Evolutionary conservation across 352 stramenopile species (phyloP), one percentile per base, ranked within the genome.

Genomic region (Pythium scleroteichum): DNA sequence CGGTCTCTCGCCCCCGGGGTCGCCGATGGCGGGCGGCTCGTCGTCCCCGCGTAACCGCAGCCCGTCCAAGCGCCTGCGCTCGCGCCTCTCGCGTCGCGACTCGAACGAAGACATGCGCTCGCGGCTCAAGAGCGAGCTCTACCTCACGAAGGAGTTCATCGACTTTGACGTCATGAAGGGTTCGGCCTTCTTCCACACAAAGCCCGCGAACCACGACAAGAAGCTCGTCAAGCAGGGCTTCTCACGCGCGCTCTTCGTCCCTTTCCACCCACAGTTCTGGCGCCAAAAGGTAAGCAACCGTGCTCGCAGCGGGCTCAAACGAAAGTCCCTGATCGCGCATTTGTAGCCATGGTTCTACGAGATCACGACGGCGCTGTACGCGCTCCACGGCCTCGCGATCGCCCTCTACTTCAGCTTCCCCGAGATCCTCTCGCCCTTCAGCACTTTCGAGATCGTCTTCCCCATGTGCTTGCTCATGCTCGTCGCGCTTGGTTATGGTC

Each of bases 111-210:
- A 72, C 19, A 50, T 72, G 45, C 75, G 74, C 51, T 55, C 74
- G 41, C 77, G 78, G 3, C 63, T 79, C 39, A 85, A 82, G 51
- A 78, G 65, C 59, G 79, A 90, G 49, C 75, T 85, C 41, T 74
- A 89, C 57, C 68, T 87, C 44, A 85, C 64, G 38, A 76, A 79
- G 41, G 85, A 94, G 49, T 78, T 94, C 47, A 92, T 94, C 45
- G 85, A 94, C 75, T 92, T 92, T 64, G 85, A 94, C 55, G 69
- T 92, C 44, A 92, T 94, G 54, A 94, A 94, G 79, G 85, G 83
- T 40, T 94, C 85, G 22, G 83, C 82, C 22, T 84, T 92, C 26
- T 94, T 94, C 63, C 82, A 94, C 57, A 94, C 85, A 48, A 94
- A 94, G 55, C 81, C 85, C 7, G 79, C 82, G 4, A 88, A 82